A percentile compares a stretch with the other conserved stretches of the same genome.
These are phyloP conservation scores for Hippophae tibetana DNA, from an alignment of 306 rosid genomes.

Conservation along the genomic window DNA sequence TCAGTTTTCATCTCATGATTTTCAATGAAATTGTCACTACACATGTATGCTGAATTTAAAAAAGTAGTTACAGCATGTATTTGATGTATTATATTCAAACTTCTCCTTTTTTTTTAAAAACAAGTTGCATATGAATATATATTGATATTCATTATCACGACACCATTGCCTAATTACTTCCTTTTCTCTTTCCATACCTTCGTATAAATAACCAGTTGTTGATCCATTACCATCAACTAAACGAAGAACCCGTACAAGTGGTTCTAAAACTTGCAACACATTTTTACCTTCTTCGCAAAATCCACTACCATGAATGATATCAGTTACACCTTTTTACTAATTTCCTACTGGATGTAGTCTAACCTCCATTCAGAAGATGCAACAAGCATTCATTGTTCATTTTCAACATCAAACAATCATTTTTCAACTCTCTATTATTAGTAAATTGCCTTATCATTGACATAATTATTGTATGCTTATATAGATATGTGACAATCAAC, in stretches of 20 bases:
- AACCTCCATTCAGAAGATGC: too few relatives aligned
- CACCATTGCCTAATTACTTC: too few relatives aligned
- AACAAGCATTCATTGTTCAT: too few relatives aligned
- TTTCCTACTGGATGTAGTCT: not conserved
- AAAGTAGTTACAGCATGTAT: not conserved
- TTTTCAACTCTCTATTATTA: too few relatives aligned
- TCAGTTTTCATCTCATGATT: not conserved
- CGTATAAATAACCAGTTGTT: too few relatives aligned
- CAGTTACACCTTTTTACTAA: not conserved
- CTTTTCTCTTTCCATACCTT: too few relatives aligned
- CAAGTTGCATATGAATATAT: not conserved
- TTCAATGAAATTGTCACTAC: not conserved
- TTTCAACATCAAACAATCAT: too few relatives aligned
- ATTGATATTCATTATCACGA: not conserved
- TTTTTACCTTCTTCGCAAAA: not conserved
- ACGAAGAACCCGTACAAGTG: not conserved
- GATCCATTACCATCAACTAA: too few relatives aligned
- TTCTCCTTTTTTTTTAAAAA: not conserved
- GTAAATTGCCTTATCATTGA: too few relatives aligned
- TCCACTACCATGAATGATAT: not conserved
- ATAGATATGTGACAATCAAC: too few relatives aligned
- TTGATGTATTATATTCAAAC: not conserved
- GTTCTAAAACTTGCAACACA: not conserved
- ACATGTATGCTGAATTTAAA: slow-evolving; percentile 2
- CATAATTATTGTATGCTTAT: too few relatives aligned